Evolutionary conservation across 257 asterid genomes (phyloP), one percentile per base, ranked within the genome.

Genomic region (Verbena officinalis): DNA sequence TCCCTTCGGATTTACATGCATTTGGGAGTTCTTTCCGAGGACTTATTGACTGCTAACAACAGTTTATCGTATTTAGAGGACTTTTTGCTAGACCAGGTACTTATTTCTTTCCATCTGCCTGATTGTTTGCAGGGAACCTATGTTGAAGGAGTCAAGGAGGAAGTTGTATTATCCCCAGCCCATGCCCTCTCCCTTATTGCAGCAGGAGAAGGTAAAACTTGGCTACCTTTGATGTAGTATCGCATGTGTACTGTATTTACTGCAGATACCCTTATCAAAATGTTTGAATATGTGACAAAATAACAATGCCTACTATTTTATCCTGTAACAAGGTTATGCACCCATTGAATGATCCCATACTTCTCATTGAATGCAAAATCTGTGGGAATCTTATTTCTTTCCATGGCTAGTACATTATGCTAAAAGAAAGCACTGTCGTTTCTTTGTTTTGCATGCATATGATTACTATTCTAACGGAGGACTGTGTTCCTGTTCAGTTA

Each of bases 131-230:
- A 94, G 99, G 99, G 99, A 56, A 88, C 95, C 72, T 94, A 88
- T 73, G 93, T 94, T 36, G 99, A 94, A 77, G 99, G 99, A 73
- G 87, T 94, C 45, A 94, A 94, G 77, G 99, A 94, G 77, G 99
- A 94, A 73, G 99, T 94, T 39, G 86, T 94, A 65, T 77, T 94
- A 61, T 94, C 99, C 73, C 96, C 99, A 54, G 99, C 99, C 43
- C 99, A 94, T 73, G 99, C 98, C 43, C 95, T 94, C 57, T 94
- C 98, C 72, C 95, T 94, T 40, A 91, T 94, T 79, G 99, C 99
- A 46, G 96, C 99, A 46, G 99, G 99, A 79, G 98, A 94, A 91
- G 99, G 99, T 94, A 69, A 68, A 67, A 51, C 50, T 45, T 61
- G 31, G 36, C 12, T 66, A 16, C 58, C 49, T 60, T 42, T 74